phyloP scores from a whole-genome alignment of 139 green algal genomes.

The Spirogloea muscicola region DNA sequence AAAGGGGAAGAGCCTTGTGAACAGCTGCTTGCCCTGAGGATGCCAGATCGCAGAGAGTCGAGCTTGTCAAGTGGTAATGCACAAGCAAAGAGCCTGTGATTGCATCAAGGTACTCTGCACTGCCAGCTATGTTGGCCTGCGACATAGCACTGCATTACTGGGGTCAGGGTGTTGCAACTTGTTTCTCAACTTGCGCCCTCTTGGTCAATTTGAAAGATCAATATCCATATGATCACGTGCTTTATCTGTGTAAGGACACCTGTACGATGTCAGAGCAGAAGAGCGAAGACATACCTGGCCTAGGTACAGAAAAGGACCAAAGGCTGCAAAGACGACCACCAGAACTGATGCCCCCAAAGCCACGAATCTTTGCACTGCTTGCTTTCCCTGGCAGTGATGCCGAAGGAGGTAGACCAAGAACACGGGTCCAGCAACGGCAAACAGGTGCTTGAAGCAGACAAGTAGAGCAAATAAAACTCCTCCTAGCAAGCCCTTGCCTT shows the following conservation, averaged over 20 bases:
- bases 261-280: no score
- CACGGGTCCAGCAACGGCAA: conserved; percentile 72
- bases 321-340: conserved; percentile 24
- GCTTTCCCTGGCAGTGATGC: conserved; percentile 14
- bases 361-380: conserved; percentile 64
- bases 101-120: no score
- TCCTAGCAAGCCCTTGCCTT: conserved; percentile 17
- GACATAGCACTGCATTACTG: no score
- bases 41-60: no score
- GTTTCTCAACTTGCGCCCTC: no score
- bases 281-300: conserved; percentile 22
- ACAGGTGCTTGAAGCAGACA: conserved; percentile 93
- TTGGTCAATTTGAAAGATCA: no score
- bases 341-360: conserved; percentile 62
- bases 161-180: no score
- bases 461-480: conserved; percentile 74
- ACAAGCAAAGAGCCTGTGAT: no score
- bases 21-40: conserved; percentile 16
- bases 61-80: no score
- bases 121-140: no score
- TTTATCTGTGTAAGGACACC: no score
- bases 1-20: conserved; percentile 87
- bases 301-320: conserved; percentile 42
- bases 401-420: conserved; percentile 76
- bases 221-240: no score